Conservation (phyloP, 345 rosid species). For the Adansonia digitata region DNA sequence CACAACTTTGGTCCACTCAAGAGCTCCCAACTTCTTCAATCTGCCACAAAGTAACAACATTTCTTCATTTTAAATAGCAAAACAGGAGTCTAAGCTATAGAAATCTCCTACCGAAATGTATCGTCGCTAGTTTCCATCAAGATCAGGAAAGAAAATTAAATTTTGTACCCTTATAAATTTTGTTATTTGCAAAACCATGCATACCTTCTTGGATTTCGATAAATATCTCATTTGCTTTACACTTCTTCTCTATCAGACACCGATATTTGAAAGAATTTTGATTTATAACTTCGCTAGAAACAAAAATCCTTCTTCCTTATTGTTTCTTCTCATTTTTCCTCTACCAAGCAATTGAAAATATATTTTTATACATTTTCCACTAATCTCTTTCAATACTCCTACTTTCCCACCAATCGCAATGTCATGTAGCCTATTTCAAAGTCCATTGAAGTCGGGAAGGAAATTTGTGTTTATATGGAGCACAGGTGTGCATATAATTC, state of each 20-base stretch:
- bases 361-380: neutral
- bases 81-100: neutral
- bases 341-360: neutral
- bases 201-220: neutral
- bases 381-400: neutral
- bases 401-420: neutral
- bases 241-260: neutral
- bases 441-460: neutral
- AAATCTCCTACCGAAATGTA: too few relatives aligned
- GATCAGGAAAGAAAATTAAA: neutral
- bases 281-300: neutral
- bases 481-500: neutral
- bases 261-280: neutral
- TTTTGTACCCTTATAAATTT: neutral
- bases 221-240: neutral
- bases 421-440: neutral
- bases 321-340: neutral
- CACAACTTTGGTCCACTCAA: slow-evolving; percentile 62
- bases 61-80: neutral
- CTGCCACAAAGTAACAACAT: slow-evolving; percentile 29
- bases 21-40: slow-evolving; percentile 77
- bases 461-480: neutral
- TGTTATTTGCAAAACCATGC: neutral
- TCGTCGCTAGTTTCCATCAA: neutral
- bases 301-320: neutral